Evolutionary conservation across 371 early-diverging fungal genomes (phyloP).

Genomic region (Batrachochytrium dendrobatidis): DNA sequence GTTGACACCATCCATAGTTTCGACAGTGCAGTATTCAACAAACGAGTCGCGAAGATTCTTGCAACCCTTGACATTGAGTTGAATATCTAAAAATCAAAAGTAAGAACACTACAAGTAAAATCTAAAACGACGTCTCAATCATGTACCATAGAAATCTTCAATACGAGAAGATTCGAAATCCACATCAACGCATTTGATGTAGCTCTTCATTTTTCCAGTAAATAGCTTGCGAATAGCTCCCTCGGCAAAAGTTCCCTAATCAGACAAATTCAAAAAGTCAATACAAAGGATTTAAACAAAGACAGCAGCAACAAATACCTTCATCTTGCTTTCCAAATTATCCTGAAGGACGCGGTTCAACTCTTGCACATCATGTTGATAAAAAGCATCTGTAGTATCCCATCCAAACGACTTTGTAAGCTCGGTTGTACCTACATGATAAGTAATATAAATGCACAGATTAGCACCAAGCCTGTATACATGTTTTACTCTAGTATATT

Average conservation of each 20-base stretch:
- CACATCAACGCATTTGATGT: conserved; percentile 88
- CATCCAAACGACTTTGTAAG: conserved; percentile 95
- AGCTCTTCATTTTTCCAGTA: conserved; percentile 92
- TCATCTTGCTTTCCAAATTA: conserved; percentile 91
- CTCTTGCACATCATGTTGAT: conserved; percentile 97
- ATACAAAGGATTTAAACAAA: not conserved
- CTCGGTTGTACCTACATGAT: conserved; percentile 69
- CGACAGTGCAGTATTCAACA: conserved; percentile 77
- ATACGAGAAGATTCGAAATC: conserved; percentile 87
- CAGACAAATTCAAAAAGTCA: not conserved
- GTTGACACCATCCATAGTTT: conserved; percentile 96
- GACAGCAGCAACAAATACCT: conserved; percentile 47
- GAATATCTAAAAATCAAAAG: conserved; percentile 69
- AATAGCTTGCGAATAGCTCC: conserved; percentile 87
- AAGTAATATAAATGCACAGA: not conserved
- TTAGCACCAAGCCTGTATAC: not conserved
- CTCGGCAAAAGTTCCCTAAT: conserved; percentile 80
- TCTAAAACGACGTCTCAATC: not conserved
- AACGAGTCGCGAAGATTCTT: conserved; percentile 87
- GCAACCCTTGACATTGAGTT: conserved; percentile 90
- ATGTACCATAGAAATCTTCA: conserved; percentile 76
- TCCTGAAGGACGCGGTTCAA: conserved; percentile 95
- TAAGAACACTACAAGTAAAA: not conserved
- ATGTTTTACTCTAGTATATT: not conserved
- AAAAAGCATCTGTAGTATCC: conserved; percentile 89